These are phyloP conservation scores for Termitomyces sp. DNA, from an alignment of 768 basidiomycete species.

Conservation along the genomic window DNA sequence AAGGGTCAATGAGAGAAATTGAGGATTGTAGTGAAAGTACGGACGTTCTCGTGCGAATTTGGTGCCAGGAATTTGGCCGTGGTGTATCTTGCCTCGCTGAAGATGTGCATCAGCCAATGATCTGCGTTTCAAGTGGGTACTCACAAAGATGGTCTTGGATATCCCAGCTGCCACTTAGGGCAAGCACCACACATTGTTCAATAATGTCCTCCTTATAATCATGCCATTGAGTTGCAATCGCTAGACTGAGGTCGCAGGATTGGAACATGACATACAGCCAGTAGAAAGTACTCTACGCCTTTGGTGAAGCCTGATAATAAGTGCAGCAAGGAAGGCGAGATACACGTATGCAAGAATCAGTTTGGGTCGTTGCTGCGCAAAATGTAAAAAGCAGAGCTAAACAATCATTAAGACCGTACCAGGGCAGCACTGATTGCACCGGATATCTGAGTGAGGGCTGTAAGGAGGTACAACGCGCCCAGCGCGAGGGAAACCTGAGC, in stretches of 20 bases:
- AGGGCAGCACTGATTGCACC: constrained; percentile 14
- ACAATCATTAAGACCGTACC: constrained; percentile 3
- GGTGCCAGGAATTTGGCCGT: constrained; percentile 18
- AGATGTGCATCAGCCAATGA: not conserved
- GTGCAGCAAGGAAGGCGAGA: constrained; percentile 27
- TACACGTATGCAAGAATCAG: constrained; percentile 20
- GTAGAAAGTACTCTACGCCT: constrained; percentile 32
- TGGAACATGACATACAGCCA: constrained; percentile 25
- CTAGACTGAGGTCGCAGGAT: not conserved
- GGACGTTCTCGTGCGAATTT: constrained; percentile 30
- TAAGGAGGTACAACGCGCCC: constrained; percentile 27
- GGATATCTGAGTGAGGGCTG: constrained; percentile 18
- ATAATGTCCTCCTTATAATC: constrained; percentile 30
- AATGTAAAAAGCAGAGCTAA: not conserved
- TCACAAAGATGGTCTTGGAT: constrained; percentile 34
- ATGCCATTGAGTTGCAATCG: not conserved
- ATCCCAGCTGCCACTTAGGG: constrained; percentile 26
- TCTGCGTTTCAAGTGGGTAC: not conserved
- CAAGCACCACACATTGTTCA: constrained; percentile 29
- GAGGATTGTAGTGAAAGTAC: constrained; percentile 7
- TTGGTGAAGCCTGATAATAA: constrained; percentile 32
- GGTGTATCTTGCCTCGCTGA: constrained; percentile 29
- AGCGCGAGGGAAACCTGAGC: constrained; percentile 31
- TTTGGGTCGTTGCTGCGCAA: constrained; percentile 17
- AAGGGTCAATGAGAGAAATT: not conserved